Evolutionary conservation across 805 yeast genomes (phyloP).

Genomic region (Ogataea nakhonphanomensis): DNA sequence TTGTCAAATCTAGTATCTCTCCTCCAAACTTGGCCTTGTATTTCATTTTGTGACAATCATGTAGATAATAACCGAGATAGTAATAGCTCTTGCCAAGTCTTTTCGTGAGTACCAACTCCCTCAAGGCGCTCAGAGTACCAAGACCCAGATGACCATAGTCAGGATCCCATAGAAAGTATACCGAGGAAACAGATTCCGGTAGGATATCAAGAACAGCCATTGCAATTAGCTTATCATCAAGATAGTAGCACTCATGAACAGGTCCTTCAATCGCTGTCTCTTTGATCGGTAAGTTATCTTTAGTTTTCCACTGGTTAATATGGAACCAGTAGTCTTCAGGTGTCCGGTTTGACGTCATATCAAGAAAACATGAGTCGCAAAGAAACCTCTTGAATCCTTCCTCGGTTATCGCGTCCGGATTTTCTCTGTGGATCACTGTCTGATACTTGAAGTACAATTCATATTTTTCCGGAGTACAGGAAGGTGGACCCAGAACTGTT

Average conservation of each 20-base stretch:
- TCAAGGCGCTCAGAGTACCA: constrained; percentile 73
- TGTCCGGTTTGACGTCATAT: constrained; percentile 24
- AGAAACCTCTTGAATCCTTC: constrained; percentile 60
- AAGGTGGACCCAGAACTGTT: constrained; percentile 52
- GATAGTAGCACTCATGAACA: constrained; percentile 74
- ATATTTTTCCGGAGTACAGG: constrained; percentile 55
- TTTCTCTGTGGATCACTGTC: constrained; percentile 62
- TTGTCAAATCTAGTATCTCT: constrained; percentile 57
- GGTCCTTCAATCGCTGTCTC: constrained; percentile 46
- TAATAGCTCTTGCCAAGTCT: constrained; percentile 52
- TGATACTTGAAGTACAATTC: constrained; percentile 68
- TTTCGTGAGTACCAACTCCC: constrained; percentile 59
- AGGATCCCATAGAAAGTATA: constrained; percentile 87
- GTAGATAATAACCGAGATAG: constrained; percentile 77
- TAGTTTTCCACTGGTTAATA: constrained; percentile 40
- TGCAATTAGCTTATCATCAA: constrained; percentile 61
- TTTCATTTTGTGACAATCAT: constrained; percentile 77
- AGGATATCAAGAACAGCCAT: constrained; percentile 74
- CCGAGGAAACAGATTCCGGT: constrained; percentile 75
- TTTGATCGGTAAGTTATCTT: constrained; percentile 9
- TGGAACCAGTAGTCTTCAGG: constrained; percentile 37
- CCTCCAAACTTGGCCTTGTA: constrained; percentile 82
- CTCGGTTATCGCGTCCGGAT: constrained; percentile 40
- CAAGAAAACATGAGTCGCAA: constrained; percentile 61
- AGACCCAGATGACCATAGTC: constrained; percentile 64